phyloP scores from a whole-genome alignment of 495 filamentous ascomycete genomes.

The Neurospora sp. region DNA sequence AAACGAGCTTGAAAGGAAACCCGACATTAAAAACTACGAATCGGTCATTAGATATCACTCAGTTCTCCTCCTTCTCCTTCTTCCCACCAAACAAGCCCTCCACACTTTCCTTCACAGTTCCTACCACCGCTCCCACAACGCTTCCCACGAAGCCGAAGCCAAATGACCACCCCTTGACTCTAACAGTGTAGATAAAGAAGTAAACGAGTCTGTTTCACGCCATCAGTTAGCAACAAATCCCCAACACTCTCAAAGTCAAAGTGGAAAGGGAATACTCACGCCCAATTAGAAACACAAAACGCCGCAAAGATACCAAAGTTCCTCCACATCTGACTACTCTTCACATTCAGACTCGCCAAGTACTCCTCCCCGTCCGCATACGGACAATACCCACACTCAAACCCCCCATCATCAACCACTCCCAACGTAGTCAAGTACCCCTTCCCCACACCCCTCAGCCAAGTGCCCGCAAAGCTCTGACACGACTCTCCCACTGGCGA shows the following conservation, averaged over 20 bases:
- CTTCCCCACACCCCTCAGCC: constrained; percentile 31
- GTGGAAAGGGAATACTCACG: constrained; percentile 20
- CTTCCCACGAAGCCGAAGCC: constrained; percentile 40
- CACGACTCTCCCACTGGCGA: constrained; percentile 56
- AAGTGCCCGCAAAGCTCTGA: constrained; percentile 46
- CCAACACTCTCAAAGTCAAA: no score
- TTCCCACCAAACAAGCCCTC: background rate
- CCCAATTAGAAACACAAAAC: constrained; percentile 70
- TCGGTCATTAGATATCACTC: background rate
- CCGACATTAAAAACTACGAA: background rate
- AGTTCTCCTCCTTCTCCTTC: background rate
- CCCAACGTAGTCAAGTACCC: constrained; percentile 44
- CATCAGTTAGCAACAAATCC: no score
- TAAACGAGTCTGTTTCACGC: constrained; percentile 52
- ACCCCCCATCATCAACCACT: constrained; percentile 11
- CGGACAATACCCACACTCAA: constrained; percentile 66
- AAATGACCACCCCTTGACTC: constrained; percentile 64
- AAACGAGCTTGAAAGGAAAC: background rate
- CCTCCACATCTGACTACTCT: constrained; percentile 51
- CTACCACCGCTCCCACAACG: background rate
- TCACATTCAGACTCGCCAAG: constrained; percentile 55
- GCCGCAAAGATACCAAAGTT: constrained; percentile 72
- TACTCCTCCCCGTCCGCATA: constrained; percentile 59
- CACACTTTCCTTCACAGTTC: background rate
- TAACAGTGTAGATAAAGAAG: constrained; percentile 73